phyloP scores from a whole-genome alignment of 495 filamentous ascomycete genomes.

The Penicillium maclennaniae region DNA sequence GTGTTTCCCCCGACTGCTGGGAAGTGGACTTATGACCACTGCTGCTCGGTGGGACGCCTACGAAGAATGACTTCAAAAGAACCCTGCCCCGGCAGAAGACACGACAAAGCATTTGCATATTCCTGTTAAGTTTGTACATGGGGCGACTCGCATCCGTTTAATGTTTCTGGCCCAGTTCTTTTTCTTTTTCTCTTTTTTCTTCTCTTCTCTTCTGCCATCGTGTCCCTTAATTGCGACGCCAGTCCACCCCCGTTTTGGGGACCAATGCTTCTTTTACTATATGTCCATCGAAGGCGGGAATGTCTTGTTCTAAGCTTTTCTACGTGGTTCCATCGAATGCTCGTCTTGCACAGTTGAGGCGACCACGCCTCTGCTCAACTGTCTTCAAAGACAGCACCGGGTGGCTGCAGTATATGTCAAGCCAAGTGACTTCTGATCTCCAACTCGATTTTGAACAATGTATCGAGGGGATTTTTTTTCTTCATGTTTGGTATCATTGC shows the following conservation, averaged over 20 bases:
- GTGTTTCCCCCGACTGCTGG: slow-evolving; percentile 14
- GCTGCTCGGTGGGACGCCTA: slow-evolving; percentile 34
- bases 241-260: not conserved
- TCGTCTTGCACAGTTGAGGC: not conserved
- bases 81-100: slow-evolving; percentile 34
- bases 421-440: not conserved
- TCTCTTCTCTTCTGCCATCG: not conserved
- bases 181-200: slow-evolving; percentile 6
- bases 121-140: slow-evolving; percentile 40
- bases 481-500: slow-evolving; percentile 12
- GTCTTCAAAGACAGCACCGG: not conserved
- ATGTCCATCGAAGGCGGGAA: not conserved
- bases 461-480: slow-evolving; percentile 3
- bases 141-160: slow-evolving; percentile 39
- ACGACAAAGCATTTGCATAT: slow-evolving; percentile 49
- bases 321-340: not conserved
- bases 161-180: slow-evolving; percentile 25
- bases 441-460: not conserved
- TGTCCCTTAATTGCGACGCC: not conserved
- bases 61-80: slow-evolving; percentile 35
- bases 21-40: slow-evolving; percentile 6
- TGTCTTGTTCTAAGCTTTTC: not conserved
- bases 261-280: not conserved
- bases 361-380: not conserved
- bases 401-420: not conserved